phyloP scores from a whole-genome alignment of 768 basidiomycete genomes.

The Lentinus brumalis region DNA sequence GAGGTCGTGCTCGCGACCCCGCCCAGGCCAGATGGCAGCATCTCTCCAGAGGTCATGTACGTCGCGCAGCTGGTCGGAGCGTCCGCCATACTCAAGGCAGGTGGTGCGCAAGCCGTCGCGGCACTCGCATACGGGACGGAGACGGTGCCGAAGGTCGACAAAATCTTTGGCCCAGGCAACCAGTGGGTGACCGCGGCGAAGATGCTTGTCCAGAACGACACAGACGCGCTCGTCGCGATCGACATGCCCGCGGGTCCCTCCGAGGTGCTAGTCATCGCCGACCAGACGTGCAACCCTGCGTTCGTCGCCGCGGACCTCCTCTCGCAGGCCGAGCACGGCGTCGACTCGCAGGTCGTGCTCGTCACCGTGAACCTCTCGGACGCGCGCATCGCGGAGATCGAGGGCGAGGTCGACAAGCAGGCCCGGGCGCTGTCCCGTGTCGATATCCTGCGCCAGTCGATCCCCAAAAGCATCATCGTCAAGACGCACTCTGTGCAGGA shows the following conservation, averaged over 20 bases:
- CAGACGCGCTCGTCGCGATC: constrained; percentile 92
- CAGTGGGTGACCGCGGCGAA: constrained; percentile 99
- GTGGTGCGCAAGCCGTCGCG: constrained; percentile 94
- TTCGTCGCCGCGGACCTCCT: constrained; percentile 97
- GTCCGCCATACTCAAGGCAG: constrained; percentile 88
- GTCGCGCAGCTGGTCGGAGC: constrained; percentile 91
- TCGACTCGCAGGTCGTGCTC: constrained; percentile 97
- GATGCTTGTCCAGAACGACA: constrained; percentile 99
- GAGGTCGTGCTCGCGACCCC: constrained; percentile 94
- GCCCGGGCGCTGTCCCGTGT: constrained; percentile 85
- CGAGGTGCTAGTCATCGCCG: constrained; percentile 96
- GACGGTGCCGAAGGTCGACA: constrained; percentile 96
- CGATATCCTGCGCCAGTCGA: constrained; percentile 86
- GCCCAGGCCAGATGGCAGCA: constrained; percentile 88
- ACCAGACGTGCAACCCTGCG: constrained; percentile 79
- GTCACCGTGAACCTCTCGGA: constrained; percentile 73
- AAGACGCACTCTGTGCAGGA: constrained; percentile 65
- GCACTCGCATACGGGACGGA: constrained; percentile 97
- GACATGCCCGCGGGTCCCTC: constrained; percentile 99
- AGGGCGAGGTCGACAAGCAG: constrained; percentile 83
- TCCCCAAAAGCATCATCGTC: constrained; percentile 90
- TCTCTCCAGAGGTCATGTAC: constrained; percentile 97
- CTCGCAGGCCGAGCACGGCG: constrained; percentile 97
- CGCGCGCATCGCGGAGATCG: constrained; percentile 69
- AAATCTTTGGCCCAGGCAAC: constrained; percentile 98